Conservation (phyloP, 225 moss, liverwort and hornwort species). For the Bryum argenteum region DNA sequence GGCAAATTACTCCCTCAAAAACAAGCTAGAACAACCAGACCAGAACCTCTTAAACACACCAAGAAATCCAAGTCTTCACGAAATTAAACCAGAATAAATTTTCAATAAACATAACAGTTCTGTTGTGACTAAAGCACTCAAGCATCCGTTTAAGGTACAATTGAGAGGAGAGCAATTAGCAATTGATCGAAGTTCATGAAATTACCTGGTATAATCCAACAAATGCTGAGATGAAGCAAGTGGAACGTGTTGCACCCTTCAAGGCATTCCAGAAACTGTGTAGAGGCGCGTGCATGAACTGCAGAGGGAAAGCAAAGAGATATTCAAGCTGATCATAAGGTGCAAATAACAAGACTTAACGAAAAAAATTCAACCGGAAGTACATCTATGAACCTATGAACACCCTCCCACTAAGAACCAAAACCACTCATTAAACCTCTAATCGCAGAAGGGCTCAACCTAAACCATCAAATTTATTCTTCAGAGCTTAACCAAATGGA, state of each 20-base stretch:
- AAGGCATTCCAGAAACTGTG: conserved; percentile 86
- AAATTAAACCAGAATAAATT: not conserved
- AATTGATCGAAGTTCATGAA: conserved; percentile 3
- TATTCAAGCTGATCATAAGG: conserved; percentile 1
- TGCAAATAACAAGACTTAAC: not conserved
- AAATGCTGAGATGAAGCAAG: conserved; percentile 79
- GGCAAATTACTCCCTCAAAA: not conserved
- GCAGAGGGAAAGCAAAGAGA: conserved; percentile 12
- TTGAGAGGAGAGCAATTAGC: not conserved
- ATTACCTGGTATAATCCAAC: conserved; percentile 81
- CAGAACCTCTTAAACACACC: no score
- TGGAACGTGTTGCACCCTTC: conserved; percentile 78
- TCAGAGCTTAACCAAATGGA: no score
- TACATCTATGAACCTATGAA: not conserved
- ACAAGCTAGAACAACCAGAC: no score
- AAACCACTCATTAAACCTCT: not conserved
- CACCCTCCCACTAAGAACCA: not conserved
- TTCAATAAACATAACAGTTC: not conserved
- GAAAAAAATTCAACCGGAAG: not conserved
- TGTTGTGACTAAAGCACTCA: not conserved
- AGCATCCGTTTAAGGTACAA: not conserved
- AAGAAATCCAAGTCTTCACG: not conserved
- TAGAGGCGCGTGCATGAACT: conserved; percentile 82
- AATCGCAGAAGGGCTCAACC: no score
- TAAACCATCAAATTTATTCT: no score